These are phyloP conservation scores for Emiliania huxleyi DNA, from an alignment of 78 protist species.

Conservation along the genomic window DNA sequence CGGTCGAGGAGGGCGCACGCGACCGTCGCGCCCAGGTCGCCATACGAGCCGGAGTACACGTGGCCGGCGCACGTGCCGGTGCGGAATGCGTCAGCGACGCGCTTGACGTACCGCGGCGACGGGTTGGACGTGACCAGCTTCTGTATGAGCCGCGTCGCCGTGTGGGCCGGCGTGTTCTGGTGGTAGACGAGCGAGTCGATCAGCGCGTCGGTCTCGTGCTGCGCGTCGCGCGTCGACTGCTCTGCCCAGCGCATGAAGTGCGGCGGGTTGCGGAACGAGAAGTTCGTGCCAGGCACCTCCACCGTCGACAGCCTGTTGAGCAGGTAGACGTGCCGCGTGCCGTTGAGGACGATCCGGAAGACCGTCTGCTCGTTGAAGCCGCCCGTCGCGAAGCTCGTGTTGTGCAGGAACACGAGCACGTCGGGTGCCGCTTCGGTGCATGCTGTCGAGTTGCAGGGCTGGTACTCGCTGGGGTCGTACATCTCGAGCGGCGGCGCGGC, in stretches of 20 bases:
- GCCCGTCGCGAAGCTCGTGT: no score
- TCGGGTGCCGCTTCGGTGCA: no score
- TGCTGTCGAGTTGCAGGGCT: no score
- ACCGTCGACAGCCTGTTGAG: not conserved
- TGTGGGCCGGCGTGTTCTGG: not conserved
- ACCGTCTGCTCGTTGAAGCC: no score
- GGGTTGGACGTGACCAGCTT: not conserved
- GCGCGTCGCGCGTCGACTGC: not conserved
- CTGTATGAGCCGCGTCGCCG: not conserved
- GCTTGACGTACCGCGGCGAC: constrained; percentile 2
- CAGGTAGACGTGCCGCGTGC: no score
- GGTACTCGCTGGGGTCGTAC: no score
- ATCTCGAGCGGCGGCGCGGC: no score
- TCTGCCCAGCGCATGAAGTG: no score
- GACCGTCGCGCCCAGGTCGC: no score
- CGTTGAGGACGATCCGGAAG: no score
- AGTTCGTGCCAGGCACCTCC: not conserved
- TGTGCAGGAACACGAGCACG: no score
- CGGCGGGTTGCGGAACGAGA: constrained; percentile 21
- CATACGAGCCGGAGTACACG: not conserved
- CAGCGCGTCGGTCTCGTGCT: not conserved
- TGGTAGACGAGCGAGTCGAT: not conserved
- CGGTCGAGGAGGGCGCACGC: constrained; percentile 35
- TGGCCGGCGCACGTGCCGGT: not conserved
- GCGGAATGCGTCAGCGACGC: not conserved